These are phyloP conservation scores for Gossypium davidsonii DNA, from an alignment of 441 rosid species.

Conservation along the genomic window DNA sequence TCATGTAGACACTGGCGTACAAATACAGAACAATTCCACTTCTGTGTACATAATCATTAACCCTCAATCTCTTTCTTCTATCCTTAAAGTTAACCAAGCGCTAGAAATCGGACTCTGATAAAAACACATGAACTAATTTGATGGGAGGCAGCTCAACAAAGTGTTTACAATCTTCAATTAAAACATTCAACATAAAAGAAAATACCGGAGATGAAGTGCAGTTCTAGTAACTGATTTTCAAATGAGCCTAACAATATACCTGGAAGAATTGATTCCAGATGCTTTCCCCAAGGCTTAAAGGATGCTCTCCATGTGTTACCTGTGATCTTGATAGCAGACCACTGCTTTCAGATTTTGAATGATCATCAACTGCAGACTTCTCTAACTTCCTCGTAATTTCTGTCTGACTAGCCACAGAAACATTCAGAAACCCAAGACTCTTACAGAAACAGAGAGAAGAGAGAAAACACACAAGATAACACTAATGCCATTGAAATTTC, in stretches of 20 bases:
- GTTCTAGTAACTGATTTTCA: not conserved
- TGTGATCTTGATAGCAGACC: conserved; percentile 73
- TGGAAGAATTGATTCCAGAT: conserved; percentile 91
- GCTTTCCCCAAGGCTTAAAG: conserved; percentile 80
- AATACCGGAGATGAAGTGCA: not conserved
- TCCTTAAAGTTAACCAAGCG: not conserved
- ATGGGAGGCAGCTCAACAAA: not conserved
- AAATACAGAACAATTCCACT: not conserved
- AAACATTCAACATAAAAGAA: not conserved
- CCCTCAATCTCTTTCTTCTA: not conserved
- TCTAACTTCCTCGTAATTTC: conserved; percentile 91
- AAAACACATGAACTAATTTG: not conserved
- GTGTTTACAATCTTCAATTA: not conserved
- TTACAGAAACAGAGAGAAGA: conserved; percentile 15
- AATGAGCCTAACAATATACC: conserved; percentile 39
- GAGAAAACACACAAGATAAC: not conserved
- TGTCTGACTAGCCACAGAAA: conserved; percentile 86
- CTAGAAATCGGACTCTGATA: not conserved
- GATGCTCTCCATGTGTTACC: conserved; percentile 84
- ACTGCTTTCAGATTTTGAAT: conserved; percentile 39
- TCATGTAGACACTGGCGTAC: not conserved
- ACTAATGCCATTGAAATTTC: not conserved
- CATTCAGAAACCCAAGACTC: conserved; percentile 43
- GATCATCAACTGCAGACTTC: conserved; percentile 44
- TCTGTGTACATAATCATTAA: not conserved